These are phyloP conservation scores for Nemania bipapillata DNA, from an alignment of 2,329 filamentous ascomycete species.

Conservation along the genomic window DNA sequence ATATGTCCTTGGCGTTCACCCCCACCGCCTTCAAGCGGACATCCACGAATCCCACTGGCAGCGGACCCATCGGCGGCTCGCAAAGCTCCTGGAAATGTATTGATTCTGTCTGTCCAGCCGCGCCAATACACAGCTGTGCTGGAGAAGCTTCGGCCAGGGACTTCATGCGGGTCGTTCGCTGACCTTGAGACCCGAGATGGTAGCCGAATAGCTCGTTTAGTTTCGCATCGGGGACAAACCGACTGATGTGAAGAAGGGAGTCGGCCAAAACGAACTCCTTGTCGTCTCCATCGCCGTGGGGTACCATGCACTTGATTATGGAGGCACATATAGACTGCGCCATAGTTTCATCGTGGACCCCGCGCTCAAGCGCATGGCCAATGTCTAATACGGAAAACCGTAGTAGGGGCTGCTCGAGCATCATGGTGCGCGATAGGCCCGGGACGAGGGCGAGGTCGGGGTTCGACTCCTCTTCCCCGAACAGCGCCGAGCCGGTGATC, in stretches of 20 bases:
- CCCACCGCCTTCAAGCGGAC: slow-evolving; percentile 30
- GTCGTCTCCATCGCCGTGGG: background rate
- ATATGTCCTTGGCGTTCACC: slow-evolving; percentile 45
- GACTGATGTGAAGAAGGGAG: background rate
- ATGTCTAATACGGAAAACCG: background rate
- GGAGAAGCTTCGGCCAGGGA: slow-evolving; percentile 19
- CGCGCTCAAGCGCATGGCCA: background rate
- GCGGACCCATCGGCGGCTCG: background rate
- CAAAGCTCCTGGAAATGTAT: slow-evolving; percentile 39
- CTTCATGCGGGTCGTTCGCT: background rate
- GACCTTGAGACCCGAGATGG: background rate
- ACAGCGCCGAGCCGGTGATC: background rate
- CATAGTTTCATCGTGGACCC: too few species aligned
- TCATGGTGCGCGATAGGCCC: background rate
- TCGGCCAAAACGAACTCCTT: background rate
- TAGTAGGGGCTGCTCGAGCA: background rate
- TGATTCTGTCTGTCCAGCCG: slow-evolving; percentile 27
- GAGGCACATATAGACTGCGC: too few species aligned
- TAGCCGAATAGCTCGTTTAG: background rate
- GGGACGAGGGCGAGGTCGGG: background rate
- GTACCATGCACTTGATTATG: background rate
- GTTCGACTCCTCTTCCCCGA: background rate
- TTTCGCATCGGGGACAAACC: background rate
- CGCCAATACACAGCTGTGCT: slow-evolving; percentile 24
- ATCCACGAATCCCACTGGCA: slow-evolving; percentile 9